A percentile compares a stretch with the other conserved stretches of the same genome.
These are phyloP conservation scores for Phytophthora multivora DNA, from an alignment of 352 stramenopile genomes.

Conservation along the genomic window DNA sequence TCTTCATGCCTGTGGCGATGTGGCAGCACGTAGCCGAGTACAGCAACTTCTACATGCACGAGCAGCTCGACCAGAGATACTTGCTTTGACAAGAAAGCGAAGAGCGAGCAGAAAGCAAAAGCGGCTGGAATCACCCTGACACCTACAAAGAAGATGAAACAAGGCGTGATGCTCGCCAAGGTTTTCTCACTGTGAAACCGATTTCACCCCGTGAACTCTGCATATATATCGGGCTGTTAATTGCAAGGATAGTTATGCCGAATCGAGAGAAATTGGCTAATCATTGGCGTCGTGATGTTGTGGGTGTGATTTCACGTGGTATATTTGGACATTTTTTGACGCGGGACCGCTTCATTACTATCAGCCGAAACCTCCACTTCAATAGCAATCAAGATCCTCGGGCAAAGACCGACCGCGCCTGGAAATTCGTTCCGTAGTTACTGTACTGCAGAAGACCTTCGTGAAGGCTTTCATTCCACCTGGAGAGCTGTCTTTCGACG, in stretches of 20 bases:
- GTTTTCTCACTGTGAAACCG: slow-evolving; percentile 3
- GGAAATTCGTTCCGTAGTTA: slow-evolving; percentile 9
- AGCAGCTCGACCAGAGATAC: slow-evolving; percentile 6
- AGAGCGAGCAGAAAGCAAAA: neutral
- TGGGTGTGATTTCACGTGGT: slow-evolving; percentile 12
- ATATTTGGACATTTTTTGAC: slow-evolving; percentile 9
- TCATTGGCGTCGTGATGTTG: slow-evolving; percentile 3
- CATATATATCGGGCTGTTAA: slow-evolving; percentile 3
- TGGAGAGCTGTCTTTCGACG: slow-evolving; percentile 2
- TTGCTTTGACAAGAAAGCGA: slow-evolving; percentile 6
- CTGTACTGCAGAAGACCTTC: slow-evolving; percentile 1
- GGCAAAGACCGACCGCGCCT: slow-evolving; percentile 1
- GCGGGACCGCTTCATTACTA: slow-evolving; percentile 9
- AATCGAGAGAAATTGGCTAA: slow-evolving; percentile 9
- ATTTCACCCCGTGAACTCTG: slow-evolving; percentile 4
- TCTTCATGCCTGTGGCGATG: slow-evolving; percentile 15
- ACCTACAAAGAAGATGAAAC: neutral
- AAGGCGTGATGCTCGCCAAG: slow-evolving; percentile 1
- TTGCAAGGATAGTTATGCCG: neutral
- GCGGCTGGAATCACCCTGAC: neutral
- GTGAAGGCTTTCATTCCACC: neutral
- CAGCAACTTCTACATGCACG: slow-evolving; percentile 24
- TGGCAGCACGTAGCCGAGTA: slow-evolving; percentile 16
- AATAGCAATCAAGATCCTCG: slow-evolving; percentile 13
- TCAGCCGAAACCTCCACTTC: slow-evolving; percentile 12